Base-by-base conservation (phyloP, 345 rosid species). In the Carallia brachiata region DNA sequence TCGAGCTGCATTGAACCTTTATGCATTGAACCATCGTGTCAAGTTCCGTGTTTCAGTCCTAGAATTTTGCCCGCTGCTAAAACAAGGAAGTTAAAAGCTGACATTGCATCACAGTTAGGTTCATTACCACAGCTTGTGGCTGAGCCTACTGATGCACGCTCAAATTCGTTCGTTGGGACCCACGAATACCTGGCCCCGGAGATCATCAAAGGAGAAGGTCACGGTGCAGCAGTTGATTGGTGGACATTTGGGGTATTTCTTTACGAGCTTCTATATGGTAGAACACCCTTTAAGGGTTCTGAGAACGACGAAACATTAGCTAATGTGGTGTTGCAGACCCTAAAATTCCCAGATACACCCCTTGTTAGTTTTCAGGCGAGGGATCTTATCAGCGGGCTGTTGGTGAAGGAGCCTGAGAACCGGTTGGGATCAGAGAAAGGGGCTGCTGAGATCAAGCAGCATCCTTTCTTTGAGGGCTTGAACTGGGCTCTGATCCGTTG, bases 191-290 rank as follows among this genome's bases (percentile, higher is more conserved):
- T 93, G 75, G 98, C 97, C 5, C 98, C 98, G 0, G 98, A 93
- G 77, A 93, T 93, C 69, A 90, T 93, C 61, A 93, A 90, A 84
- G 98, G 98, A 57, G 90, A 89, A 75, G 97, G 96, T 61, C 98
- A 93, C 52, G 98, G 98, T 62, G 96, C 97, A 37, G 97, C 97
- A 39, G 97, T 91, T 30, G 98, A 93, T 81, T 93, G 98, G 98
- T 93, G 98, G 98, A 93, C 96, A 5, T 88, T 89, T 6, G 98
- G 97, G 6, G 69, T 93, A 52, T 87, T 93, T 70, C 94, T 93
- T 55, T 90, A 83, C 31, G 98, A 90, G 85, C 96, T 93, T 63
- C 77, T 93, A 32, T 90, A 89, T 4, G 97, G 97, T 34, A 87
- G 69, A 80, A 90, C 98, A 2, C 97, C 98, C 9, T 93, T 88